These are phyloP conservation scores for Penicillium paxilli DNA, from an alignment of 495 filamentous ascomycete genomes.

Conservation along the genomic window DNA sequence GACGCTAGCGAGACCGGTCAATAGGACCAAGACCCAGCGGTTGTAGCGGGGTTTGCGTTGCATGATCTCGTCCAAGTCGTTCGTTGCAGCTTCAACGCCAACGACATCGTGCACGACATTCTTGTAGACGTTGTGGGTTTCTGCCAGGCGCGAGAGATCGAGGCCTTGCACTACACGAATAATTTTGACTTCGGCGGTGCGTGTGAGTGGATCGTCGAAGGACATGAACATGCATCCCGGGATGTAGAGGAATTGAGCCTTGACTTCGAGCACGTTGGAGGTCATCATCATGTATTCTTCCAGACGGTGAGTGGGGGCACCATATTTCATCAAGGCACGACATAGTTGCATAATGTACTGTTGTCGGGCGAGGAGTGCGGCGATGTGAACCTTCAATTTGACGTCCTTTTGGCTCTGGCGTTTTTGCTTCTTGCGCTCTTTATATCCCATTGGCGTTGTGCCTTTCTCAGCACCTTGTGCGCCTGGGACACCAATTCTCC, in stretches of 20 bases:
- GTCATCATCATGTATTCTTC: conserved; percentile 89
- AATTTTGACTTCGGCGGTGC: conserved; percentile 88
- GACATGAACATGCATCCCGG: conserved; percentile 93
- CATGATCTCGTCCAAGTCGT: conserved; percentile 60
- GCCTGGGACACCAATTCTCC: conserved; percentile 25
- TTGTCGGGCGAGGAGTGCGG: conserved; percentile 73
- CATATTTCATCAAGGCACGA: conserved; percentile 78
- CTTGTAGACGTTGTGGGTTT: conserved; percentile 87
- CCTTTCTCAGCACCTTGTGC: conserved; percentile 27
- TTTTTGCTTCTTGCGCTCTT: conserved; percentile 25
- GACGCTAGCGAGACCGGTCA: conserved; percentile 82
- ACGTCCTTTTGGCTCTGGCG: conserved; percentile 55
- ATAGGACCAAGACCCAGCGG: conserved; percentile 64
- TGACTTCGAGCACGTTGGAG: conserved; percentile 78
- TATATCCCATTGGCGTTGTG: conserved; percentile 16
- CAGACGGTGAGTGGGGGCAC: conserved; percentile 71
- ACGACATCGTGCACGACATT: conserved; percentile 85
- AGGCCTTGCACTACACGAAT: conserved; percentile 72
- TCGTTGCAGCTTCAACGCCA: conserved; percentile 74
- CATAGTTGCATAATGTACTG: conserved; percentile 86
- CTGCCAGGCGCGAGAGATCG: conserved; percentile 77
- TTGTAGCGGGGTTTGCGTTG: conserved; percentile 55
- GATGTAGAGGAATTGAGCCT: conserved; percentile 86
- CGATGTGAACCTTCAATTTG: conserved; percentile 80
- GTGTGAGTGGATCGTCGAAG: conserved; percentile 82